phyloP scores from a whole-genome alignment of 2,329 filamentous ascomycete genomes.

The Cladosporium sp. region DNA sequence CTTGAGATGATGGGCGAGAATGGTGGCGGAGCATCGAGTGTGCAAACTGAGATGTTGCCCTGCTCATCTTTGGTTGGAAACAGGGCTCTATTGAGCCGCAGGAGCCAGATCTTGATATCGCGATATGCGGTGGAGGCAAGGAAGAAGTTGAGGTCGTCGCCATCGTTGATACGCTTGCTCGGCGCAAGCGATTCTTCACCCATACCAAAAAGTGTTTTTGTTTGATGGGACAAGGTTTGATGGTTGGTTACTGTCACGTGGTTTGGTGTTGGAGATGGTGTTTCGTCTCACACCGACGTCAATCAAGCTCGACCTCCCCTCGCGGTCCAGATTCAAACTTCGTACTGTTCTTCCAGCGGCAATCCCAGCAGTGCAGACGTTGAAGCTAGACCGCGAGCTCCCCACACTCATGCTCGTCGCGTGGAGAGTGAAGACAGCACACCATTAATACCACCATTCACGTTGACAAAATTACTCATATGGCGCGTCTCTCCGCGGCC shows the following conservation, averaged over 20 bases:
- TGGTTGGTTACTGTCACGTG: background rate
- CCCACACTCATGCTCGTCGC: constrained; percentile 1
- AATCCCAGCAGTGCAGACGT: too few species aligned
- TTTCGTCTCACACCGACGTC: background rate
- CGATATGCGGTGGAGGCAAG: constrained; percentile 79
- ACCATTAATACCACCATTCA: background rate
- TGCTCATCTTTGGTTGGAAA: constrained; percentile 64
- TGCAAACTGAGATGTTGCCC: constrained; percentile 31
- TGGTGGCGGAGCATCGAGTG: constrained; percentile 54
- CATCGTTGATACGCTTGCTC: constrained; percentile 80
- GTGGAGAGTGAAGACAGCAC: constrained; percentile 16
- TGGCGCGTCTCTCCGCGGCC: background rate
- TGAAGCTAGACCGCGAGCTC: too few species aligned
- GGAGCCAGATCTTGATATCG: constrained; percentile 82
- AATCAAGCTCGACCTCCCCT: background rate
- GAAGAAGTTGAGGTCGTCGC: constrained; percentile 78
- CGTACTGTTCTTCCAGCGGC: too few species aligned
- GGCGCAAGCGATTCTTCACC: constrained; percentile 51
- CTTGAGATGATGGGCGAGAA: constrained; percentile 56
- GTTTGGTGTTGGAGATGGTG: background rate
- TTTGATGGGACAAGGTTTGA: background rate
- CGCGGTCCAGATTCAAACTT: too few species aligned
- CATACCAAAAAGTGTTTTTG: background rate
- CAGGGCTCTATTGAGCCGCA: constrained; percentile 87
- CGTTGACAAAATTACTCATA: background rate